A percentile compares a stretch with the other conserved stretches of the same genome.
Conservation (phyloP, 345 rosid genomes). For the Eucalyptus marginata region DNA sequence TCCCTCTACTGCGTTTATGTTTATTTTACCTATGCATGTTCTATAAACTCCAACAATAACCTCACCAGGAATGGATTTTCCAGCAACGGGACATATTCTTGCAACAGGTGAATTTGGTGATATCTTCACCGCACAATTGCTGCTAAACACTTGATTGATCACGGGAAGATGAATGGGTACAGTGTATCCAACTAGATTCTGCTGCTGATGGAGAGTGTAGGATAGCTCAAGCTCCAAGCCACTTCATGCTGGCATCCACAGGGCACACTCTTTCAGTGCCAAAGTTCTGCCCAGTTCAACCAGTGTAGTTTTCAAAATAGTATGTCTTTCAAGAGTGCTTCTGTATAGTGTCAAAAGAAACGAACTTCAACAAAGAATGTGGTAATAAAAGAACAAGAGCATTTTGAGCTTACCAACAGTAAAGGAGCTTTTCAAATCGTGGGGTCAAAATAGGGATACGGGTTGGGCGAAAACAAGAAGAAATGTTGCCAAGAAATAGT, state of each 20-base stretch:
- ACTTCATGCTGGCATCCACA: slow-evolving; percentile 98
- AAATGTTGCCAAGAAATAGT: too few species aligned
- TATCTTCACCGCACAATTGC: slow-evolving; percentile 63
- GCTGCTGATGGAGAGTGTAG: slow-evolving; percentile 81
- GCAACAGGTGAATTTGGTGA: slow-evolving; percentile 55
- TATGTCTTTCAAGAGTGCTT: slow-evolving; percentile 89
- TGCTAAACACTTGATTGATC: slow-evolving; percentile 77
- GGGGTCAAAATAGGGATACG: too few species aligned
- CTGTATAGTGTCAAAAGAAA: neutral
- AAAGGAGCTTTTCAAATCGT: too few species aligned
- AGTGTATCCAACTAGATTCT: slow-evolving; percentile 81
- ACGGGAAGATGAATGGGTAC: slow-evolving; percentile 95
- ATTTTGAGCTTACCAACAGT: too few species aligned
- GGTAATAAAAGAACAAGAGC: too few species aligned
- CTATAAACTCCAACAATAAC: slow-evolving; percentile 93
- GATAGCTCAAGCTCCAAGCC: slow-evolving; percentile 94
- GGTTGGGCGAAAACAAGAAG: too few species aligned
- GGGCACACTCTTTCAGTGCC: slow-evolving; percentile 81
- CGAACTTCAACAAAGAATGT: too few species aligned
- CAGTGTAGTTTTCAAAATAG: slow-evolving; percentile 81
- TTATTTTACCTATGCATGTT: slow-evolving; percentile 11
- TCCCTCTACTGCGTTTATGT: fast-evolving
- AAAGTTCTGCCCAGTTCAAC: slow-evolving; percentile 84
- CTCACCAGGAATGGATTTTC: slow-evolving; percentile 41
- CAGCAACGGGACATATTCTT: too few species aligned